A percentile compares a stretch with the other conserved stretches of the same genome.
phyloP scores from a whole-genome alignment of 75 land plant species.

The Cryptomeria japonica region DNA sequence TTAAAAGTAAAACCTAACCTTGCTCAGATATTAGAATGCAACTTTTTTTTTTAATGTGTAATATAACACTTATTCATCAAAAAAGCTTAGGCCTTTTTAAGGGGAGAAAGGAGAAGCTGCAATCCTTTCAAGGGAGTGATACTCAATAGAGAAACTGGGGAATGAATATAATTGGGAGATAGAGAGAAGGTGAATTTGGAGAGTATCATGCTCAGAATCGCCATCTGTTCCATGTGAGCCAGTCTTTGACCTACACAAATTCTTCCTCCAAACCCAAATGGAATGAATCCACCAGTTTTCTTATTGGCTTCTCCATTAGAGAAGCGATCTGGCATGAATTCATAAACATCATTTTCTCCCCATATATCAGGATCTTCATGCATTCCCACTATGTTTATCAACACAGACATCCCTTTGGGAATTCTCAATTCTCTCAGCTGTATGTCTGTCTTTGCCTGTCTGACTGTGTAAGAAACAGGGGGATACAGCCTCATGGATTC shows the following conservation, averaged over 20 bases:
- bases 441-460: slow-evolving; percentile 7
- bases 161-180: background rate
- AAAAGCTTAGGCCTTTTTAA: too few species aligned
- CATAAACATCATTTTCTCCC: background rate
- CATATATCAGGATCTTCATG: slow-evolving; percentile 9
- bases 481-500: background rate
- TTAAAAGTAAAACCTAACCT: too few species aligned
- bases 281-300: background rate
- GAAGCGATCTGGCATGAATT: slow-evolving; percentile 3
- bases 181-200: background rate
- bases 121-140: background rate
- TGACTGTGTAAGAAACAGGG: background rate
- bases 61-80: too few species aligned
- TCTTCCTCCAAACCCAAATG: slow-evolving; percentile 8
- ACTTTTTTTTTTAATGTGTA: too few species aligned
- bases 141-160: background rate
- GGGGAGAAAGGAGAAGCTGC: background rate
- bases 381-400: slow-evolving; percentile 7
- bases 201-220: background rate
- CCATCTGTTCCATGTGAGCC: slow-evolving; percentile 7
- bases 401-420: slow-evolving; percentile 3
- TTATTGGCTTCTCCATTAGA: background rate
- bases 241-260: background rate
- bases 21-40: too few species aligned
- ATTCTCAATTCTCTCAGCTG: background rate